A percentile compares a stretch with the other conserved stretches of the same genome.
These are phyloP conservation scores for Brettanomyces bruxellensis DNA, from an alignment of 805 yeast genomes.

Conservation along the genomic window DNA sequence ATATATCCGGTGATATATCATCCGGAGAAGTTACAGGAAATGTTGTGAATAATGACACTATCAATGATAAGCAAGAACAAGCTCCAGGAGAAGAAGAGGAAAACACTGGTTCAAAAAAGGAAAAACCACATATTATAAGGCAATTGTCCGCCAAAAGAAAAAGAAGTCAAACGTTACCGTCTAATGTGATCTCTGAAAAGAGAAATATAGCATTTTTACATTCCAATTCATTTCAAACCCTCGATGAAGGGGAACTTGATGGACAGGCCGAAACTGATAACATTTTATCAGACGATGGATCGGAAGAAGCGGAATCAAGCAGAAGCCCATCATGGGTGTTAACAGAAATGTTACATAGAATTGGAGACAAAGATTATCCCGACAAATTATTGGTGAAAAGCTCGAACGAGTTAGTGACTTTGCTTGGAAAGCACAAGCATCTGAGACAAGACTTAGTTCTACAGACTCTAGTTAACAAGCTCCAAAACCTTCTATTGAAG, in stretches of 20 bases:
- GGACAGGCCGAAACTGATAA: background rate
- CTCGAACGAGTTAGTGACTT: slow-evolving; percentile 55
- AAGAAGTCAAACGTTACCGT: slow-evolving; percentile 16
- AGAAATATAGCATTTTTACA: background rate
- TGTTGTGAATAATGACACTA: too few relatives aligned
- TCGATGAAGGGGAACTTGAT: background rate
- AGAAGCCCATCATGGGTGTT: slow-evolving; percentile 51
- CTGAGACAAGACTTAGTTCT: slow-evolving; percentile 58
- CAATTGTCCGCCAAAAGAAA: slow-evolving; percentile 5
- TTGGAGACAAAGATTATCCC: slow-evolving; percentile 43
- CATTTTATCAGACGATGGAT: background rate
- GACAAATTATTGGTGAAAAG: slow-evolving; percentile 43
- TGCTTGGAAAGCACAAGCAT: slow-evolving; percentile 49
- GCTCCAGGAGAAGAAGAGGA: background rate
- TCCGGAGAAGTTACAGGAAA: background rate
- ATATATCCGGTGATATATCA: too few relatives aligned
- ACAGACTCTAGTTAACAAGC: slow-evolving; percentile 40
- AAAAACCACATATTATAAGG: slow-evolving; percentile 2
- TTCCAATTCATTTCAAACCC: background rate
- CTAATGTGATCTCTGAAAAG: background rate
- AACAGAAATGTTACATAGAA: slow-evolving; percentile 49
- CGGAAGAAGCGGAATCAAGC: background rate
- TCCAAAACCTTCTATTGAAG: slow-evolving; percentile 45
- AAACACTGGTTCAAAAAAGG: slow-evolving; percentile 2
- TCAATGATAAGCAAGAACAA: too few relatives aligned